phyloP scores from a whole-genome alignment of 345 rosid species.

The Sisymbrium irio region DNA sequence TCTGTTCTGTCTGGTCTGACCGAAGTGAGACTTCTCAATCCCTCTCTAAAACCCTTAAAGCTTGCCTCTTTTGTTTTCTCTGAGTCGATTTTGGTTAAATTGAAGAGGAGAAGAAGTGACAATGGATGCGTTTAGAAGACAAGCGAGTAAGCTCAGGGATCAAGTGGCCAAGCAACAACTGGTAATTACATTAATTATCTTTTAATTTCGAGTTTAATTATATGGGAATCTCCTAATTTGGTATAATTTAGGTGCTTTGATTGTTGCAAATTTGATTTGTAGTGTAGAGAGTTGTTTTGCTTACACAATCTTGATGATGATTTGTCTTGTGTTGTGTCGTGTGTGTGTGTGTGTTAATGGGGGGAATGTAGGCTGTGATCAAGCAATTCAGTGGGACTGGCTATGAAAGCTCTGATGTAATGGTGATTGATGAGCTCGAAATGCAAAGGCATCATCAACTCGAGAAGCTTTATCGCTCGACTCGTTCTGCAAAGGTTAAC shows the following conservation, averaged over 20 bases:
- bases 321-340: conserved; percentile 13
- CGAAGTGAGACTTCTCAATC: neutral
- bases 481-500: conserved; percentile 77
- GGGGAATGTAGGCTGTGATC: conserved; percentile 73
- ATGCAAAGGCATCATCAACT: conserved; percentile 94
- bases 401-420: conserved; percentile 78
- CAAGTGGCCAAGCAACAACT: conserved; percentile 95
- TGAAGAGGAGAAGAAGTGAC: neutral
- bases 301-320: conserved; percentile 28
- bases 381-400: conserved; percentile 90
- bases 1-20: conserved; percentile 13
- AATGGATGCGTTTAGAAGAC: conserved; percentile 91
- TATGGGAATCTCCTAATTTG: neutral
- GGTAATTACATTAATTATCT: conserved; percentile 1
- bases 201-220: neutral
- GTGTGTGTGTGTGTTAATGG: neutral
- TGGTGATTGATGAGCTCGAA: conserved; percentile 92
- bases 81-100: neutral
- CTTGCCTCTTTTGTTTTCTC: neutral
- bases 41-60: neutral
- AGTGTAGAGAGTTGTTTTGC: neutral
- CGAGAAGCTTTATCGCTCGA: conserved; percentile 77
- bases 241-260: neutral
- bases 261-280: neutral
- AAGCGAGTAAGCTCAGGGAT: conserved; percentile 89